Percentiles rank a stretch among this genome's conserved stretches.
Evolutionary conservation across 2,329 filamentous ascomycete genomes (phyloP).

Genomic region (Xylariaceae sp.): DNA sequence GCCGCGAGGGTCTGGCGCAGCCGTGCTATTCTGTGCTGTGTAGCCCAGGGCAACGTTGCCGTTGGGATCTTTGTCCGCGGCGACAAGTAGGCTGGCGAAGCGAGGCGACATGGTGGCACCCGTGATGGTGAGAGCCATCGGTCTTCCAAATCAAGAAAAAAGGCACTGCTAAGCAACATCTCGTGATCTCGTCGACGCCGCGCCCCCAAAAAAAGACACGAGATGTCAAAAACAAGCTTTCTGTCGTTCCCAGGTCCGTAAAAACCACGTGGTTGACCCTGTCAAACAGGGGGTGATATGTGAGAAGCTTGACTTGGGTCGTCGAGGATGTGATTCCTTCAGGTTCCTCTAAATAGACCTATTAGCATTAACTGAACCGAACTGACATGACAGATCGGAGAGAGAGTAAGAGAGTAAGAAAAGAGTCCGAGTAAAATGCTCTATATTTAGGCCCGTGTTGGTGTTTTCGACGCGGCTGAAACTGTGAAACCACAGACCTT

Average conservation of each 20-base stretch:
- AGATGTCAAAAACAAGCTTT: neutral
- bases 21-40: too few species aligned
- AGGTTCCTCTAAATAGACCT: neutral
- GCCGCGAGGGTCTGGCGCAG: too few species aligned
- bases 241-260: neutral
- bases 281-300: neutral
- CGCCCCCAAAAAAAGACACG: neutral
- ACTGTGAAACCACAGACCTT: neutral
- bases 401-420: too few species aligned
- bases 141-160: too few species aligned
- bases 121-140: too few species aligned
- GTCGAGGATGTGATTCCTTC: neutral
- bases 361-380: neutral
- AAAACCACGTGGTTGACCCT: neutral
- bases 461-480: neutral
- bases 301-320: neutral
- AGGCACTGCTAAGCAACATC: neutral
- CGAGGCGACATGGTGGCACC: too few species aligned
- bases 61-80: too few species aligned
- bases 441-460: neutral
- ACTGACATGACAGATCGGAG: too few species aligned
- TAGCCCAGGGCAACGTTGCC: too few species aligned
- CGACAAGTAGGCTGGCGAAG: too few species aligned
- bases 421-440: neutral
- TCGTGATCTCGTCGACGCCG: neutral